Evolutionary conservation across 2,329 filamentous ascomycete genomes (phyloP).

Genomic region (Ophiostoma sp.): DNA sequence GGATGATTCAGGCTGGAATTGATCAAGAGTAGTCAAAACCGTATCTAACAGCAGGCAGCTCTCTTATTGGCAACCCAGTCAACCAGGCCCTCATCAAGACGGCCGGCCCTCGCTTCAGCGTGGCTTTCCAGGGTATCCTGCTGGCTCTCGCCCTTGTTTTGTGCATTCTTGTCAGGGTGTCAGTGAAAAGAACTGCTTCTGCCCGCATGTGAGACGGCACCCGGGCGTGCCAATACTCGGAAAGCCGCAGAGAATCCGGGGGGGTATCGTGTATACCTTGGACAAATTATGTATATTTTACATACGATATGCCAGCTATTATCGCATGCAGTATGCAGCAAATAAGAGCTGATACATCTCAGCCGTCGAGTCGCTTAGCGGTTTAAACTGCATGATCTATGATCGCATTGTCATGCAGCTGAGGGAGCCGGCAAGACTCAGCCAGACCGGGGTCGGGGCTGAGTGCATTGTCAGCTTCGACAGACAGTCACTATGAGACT

Average conservation of each 20-base stretch:
- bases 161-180: not conserved
- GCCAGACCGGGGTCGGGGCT: not conserved
- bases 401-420: not conserved
- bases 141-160: not conserved
- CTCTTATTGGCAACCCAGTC: conserved; percentile 27
- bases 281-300: not conserved
- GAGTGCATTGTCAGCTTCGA: not conserved
- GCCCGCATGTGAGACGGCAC: not conserved
- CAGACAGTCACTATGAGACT: not conserved
- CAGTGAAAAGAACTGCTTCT: not conserved
- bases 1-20: too few relatives aligned
- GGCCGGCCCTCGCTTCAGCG: conserved; percentile 19
- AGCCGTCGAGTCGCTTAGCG: too few relatives aligned
- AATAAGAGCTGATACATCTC: not conserved
- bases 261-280: too few relatives aligned
- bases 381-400: not conserved
- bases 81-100: conserved; percentile 27
- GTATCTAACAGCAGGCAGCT: not conserved
- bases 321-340: not conserved
- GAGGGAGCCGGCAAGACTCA: not conserved
- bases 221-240: not conserved
- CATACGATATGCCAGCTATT: not conserved
- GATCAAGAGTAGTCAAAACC: not conserved
- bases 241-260: not conserved
- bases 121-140: not conserved